These are phyloP conservation scores for Terfezia claveryi DNA, from an alignment of 495 filamentous ascomycete genomes.

Conservation along the genomic window DNA sequence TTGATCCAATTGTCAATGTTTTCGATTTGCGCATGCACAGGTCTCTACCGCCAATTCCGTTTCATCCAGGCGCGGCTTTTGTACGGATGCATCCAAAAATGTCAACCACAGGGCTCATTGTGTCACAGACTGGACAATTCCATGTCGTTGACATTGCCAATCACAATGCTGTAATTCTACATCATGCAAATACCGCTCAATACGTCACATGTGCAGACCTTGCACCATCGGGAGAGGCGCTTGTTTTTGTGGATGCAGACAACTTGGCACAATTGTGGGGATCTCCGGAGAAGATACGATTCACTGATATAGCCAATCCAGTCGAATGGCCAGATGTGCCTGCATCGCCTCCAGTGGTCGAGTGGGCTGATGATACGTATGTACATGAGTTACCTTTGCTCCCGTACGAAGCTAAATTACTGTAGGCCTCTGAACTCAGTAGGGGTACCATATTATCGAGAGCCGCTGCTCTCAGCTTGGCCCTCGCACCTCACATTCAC, in stretches of 20 bases:
- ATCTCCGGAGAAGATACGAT: conserved; percentile 68
- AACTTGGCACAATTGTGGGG: conserved; percentile 77
- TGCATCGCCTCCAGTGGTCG: conserved; percentile 24
- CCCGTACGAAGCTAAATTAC: background rate
- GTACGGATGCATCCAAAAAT: conserved; percentile 89
- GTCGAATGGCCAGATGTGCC: conserved; percentile 46
- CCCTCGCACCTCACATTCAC: conserved; percentile 63
- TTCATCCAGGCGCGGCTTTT: conserved; percentile 74
- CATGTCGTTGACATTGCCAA: conserved; percentile 93
- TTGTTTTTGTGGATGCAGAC: conserved; percentile 60
- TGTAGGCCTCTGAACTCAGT: conserved; percentile 55
- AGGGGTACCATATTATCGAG: conserved; percentile 85
- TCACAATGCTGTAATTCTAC: conserved; percentile 66
- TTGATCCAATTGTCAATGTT: conserved; percentile 80
- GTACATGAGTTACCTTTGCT: conserved; percentile 19
- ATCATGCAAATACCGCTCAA: conserved; percentile 53
- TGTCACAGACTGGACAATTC: conserved; percentile 72
- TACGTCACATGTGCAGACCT: conserved; percentile 53
- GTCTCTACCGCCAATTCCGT: conserved; percentile 71
- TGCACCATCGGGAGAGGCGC: conserved; percentile 71
- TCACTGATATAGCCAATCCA: conserved; percentile 61
- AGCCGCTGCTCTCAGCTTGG: conserved; percentile 72
- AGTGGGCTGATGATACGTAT: conserved; percentile 48
- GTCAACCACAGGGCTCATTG: conserved; percentile 76
- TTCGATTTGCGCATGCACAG: conserved; percentile 76